Evolutionary conservation across 1,284 basidiomycete genomes (phyloP).

Genomic region (Chalciporus sp.): DNA sequence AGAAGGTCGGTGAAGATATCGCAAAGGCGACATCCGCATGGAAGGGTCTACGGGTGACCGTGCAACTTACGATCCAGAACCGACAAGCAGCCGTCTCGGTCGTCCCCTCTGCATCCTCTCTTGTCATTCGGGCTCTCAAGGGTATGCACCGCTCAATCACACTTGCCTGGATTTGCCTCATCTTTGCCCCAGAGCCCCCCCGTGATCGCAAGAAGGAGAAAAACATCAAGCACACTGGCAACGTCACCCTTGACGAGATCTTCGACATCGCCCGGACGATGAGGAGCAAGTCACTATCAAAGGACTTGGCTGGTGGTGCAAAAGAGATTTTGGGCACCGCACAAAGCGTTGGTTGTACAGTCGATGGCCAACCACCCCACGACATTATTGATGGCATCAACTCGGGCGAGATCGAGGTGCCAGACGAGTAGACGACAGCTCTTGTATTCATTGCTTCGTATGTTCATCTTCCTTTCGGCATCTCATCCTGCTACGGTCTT

Average conservation of each 20-base stretch:
- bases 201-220: constrained; percentile 99
- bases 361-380: constrained; percentile 93
- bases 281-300: constrained; percentile 94
- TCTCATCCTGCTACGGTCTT: background rate
- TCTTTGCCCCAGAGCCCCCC: constrained; percentile 77
- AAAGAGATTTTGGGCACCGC: constrained; percentile 96
- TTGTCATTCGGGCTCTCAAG: constrained; percentile 99
- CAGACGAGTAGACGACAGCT: constrained; percentile 76
- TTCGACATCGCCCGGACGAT: constrained; percentile 96
- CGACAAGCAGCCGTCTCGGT: constrained; percentile 98
- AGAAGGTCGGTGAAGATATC: constrained; percentile 99
- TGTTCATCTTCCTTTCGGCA: constrained; percentile 13
- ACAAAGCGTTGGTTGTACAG: constrained; percentile 94
- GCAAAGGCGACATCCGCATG: constrained; percentile 98
- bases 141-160: constrained; percentile 48
- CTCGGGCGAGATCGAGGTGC: constrained; percentile 93
- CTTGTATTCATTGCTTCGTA: constrained; percentile 26
- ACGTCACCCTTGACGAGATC: constrained; percentile 95
- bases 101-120: constrained; percentile 96
- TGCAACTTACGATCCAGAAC: constrained; percentile 99
- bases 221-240: constrained; percentile 98
- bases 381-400: constrained; percentile 97
- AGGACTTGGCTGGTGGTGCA: constrained; percentile 85
- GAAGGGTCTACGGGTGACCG: constrained; percentile 99
- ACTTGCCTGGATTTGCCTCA: background rate